Base-by-base conservation (phyloP, 441 rosid genomes). In the Bruguiera hainesii region DNA sequence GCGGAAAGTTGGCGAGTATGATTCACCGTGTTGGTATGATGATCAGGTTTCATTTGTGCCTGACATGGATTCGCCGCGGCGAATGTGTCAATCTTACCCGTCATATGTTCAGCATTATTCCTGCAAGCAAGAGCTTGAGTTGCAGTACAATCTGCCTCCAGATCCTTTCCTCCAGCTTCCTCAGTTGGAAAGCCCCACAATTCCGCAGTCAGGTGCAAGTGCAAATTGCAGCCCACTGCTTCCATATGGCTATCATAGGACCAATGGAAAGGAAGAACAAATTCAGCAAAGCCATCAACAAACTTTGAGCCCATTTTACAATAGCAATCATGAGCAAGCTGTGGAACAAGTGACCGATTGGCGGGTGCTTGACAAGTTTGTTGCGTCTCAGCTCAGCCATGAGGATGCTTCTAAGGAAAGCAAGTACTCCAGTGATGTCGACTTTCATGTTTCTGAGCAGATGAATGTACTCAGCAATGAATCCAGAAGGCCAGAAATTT, bases 321-420 rank as follows among this genome's bases (percentile, higher is more conserved):
- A 61, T 48, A 74, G 62, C 67, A 70, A 63, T 46, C 71, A 60
- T 10, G 85, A 89, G 53, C 90, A 79, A 72, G 84, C 75, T 29
- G 82, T 74, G 35, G 97, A 91, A 60, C 91, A 89, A 77, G 89
- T 85, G 21, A 90, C 91, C 0, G 99, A 96, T 69, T 96, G 99
- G 99, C 83, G 98, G 60, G 90, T 93, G 13, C 90, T 96, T 19
- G 98, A 96, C 79, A 93, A 96, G 73, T 93, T 96, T 60, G 99
- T 96, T 5, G 99, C 99, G 0, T 96, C 96, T 53, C 99, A 96
- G 77, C 85, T 96, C 18, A 90, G 98, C 78, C 88, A 90, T 48
- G 99, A 89, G 56, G 87, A 87, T 67, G 71, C 78, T 58, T 70
- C 77, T 2, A 80, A 81, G 82, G 87, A 75, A 68, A 59, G 61